These are phyloP conservation scores for Amphichorda felina DNA, from an alignment of 2,329 filamentous ascomycete species.

Conservation along the genomic window DNA sequence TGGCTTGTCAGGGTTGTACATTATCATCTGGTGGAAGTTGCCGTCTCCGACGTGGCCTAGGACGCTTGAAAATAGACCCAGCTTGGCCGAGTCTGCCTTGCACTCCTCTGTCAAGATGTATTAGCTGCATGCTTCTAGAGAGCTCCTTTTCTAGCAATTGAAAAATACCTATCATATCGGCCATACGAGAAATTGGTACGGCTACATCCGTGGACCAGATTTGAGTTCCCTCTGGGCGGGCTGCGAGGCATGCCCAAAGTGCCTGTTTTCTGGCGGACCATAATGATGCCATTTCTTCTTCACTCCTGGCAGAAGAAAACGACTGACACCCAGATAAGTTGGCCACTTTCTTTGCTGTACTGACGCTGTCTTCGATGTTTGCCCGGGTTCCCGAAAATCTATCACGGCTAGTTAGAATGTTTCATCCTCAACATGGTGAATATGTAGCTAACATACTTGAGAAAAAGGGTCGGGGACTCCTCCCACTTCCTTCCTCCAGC, in stretches of 20 bases:
- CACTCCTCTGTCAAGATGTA: conserved; percentile 37
- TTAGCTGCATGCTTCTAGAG: neutral
- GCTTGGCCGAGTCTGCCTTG: conserved; percentile 50
- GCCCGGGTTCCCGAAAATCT: conserved; percentile 52
- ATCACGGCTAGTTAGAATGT: conserved; percentile 9
- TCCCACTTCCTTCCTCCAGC: conserved; percentile 49
- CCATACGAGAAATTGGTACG: conserved; percentile 61
- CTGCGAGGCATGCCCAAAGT: conserved; percentile 60
- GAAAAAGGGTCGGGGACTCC: conserved; percentile 60
- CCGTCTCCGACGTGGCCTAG: conserved; percentile 65
- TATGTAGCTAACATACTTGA: conserved; percentile 44
- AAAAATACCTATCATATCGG: conserved; percentile 56
- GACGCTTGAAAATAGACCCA: conserved; percentile 51
- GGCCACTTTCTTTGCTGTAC: conserved; percentile 42
- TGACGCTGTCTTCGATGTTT: conserved; percentile 47
- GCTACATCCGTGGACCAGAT: conserved; percentile 77
- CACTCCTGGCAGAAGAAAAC: too few species aligned
- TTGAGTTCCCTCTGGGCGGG: conserved; percentile 44
- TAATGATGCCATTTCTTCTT: too few species aligned
- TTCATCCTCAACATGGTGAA: too few species aligned
- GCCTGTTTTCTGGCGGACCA: conserved; percentile 67
- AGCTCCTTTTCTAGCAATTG: too few species aligned
- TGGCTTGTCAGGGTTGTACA: conserved; percentile 35
- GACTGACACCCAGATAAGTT: too few species aligned
- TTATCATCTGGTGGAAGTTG: conserved; percentile 53